These are phyloP conservation scores for Saccharomycopsis sp. DNA, from an alignment of 805 yeast species.

Conservation along the genomic window DNA sequence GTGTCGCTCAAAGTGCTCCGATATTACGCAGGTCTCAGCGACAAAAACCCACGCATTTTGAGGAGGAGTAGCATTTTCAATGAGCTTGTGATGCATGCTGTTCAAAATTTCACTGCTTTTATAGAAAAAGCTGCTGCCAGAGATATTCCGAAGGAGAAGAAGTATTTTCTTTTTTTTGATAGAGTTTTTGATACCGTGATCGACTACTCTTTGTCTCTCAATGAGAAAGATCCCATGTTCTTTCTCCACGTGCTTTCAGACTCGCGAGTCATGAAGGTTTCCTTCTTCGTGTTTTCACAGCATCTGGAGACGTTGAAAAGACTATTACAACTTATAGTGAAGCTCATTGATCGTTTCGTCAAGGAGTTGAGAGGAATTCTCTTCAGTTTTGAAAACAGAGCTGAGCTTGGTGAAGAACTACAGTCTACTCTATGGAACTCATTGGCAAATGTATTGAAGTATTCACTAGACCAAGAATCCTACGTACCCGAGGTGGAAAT, in stretches of 20 bases:
- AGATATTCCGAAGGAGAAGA: slow-evolving; percentile 5
- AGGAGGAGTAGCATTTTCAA: slow-evolving; percentile 5
- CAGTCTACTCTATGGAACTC: background rate
- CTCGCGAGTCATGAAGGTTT: slow-evolving; percentile 12
- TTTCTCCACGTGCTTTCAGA: slow-evolving; percentile 1
- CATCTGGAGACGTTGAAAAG: slow-evolving; percentile 1
- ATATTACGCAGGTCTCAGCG: slow-evolving; percentile 12
- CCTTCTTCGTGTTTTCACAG: slow-evolving; percentile 3
- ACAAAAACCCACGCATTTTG: background rate
- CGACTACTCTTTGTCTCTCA: background rate
- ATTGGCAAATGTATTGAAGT: background rate
- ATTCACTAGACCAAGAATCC: background rate
- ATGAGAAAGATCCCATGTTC: background rate
- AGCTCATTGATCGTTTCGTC: background rate
- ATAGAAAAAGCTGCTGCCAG: background rate
- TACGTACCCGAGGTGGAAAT: background rate
- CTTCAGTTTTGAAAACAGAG: background rate
- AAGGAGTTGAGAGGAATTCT: background rate
- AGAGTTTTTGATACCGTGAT: slow-evolving; percentile 1
- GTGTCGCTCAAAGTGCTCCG: slow-evolving; percentile 5
- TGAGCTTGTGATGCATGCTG: slow-evolving; percentile 7
- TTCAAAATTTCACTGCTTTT: background rate
- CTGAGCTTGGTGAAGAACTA: background rate
- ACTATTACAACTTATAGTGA: slow-evolving; percentile 1
- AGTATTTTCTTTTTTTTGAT: background rate